Conservation (phyloP, 345 rosid species). For the Citrus sp. region DNA sequence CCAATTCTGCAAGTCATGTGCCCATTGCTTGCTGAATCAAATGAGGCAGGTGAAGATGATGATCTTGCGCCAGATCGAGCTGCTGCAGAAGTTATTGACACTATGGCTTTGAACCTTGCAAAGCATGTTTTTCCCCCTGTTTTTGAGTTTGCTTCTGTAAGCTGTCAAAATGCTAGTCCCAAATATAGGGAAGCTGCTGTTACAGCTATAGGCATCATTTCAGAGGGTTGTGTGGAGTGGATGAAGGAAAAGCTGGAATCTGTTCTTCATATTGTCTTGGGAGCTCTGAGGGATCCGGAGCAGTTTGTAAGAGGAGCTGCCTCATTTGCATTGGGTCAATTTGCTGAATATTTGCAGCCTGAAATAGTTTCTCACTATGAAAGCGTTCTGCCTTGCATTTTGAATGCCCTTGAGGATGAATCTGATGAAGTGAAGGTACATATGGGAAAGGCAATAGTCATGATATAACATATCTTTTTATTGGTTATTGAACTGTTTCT, state of each 20-base stretch:
- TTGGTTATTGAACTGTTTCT: constrained; percentile 2
- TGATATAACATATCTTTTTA: neutral
- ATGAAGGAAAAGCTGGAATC: constrained; percentile 87
- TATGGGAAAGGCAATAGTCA: neutral
- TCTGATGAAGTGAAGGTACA: constrained; percentile 98
- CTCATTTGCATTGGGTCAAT: constrained; percentile 96
- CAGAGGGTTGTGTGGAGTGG: constrained; percentile 87
- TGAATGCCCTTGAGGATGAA: constrained; percentile 86
- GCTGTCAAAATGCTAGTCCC: constrained; percentile 63
- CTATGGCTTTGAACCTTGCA: constrained; percentile 87
- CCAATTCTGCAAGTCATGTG: constrained; percentile 97
- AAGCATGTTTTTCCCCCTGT: constrained; percentile 82
- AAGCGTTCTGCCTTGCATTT: constrained; percentile 87
- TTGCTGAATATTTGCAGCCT: constrained; percentile 98
- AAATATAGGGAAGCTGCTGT: constrained; percentile 95
- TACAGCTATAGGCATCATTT: constrained; percentile 87
- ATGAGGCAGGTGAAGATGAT: constrained; percentile 71
- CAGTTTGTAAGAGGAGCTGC: constrained; percentile 99
- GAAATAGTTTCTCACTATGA: constrained; percentile 82
- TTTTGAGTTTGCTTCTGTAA: constrained; percentile 79
- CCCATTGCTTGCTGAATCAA: constrained; percentile 90
- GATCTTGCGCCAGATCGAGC: constrained; percentile 99
- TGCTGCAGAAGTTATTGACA: constrained; percentile 99
- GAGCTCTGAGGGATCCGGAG: constrained; percentile 88
- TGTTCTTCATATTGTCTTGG: constrained; percentile 77